phyloP scores from a whole-genome alignment of 2,329 filamentous ascomycete genomes.

The Zopfia rhizophila region DNA sequence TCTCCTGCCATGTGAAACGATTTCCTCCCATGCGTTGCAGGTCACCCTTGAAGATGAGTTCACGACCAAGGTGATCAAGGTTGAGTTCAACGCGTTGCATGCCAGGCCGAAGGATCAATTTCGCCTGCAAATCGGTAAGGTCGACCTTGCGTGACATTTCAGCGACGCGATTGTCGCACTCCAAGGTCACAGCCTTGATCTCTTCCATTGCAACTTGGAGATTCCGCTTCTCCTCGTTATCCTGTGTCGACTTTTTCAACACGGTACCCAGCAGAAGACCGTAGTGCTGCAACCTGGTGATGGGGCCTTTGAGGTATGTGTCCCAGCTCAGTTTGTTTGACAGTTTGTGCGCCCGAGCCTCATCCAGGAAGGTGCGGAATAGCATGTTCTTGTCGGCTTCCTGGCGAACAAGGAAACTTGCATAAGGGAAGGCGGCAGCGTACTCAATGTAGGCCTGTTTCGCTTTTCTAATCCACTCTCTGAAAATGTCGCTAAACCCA shows the following conservation, averaged over 20 bases:
- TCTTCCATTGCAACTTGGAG: constrained; percentile 87
- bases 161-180: constrained; percentile 91
- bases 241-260: constrained; percentile 81
- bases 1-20: constrained; percentile 92
- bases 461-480: constrained; percentile 98
- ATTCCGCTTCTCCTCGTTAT: constrained; percentile 90
- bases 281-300: constrained; percentile 92
- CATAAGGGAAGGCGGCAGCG: constrained; percentile 85
- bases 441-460: constrained; percentile 91
- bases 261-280: constrained; percentile 84
- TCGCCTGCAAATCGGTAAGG: constrained; percentile 83
- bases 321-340: constrained; percentile 91
- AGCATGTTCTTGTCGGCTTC: constrained; percentile 86
- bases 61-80: constrained; percentile 90
- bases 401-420: constrained; percentile 82
- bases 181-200: constrained; percentile 86
- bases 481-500: constrained; percentile 96
- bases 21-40: constrained; percentile 88
- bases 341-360: constrained; percentile 78
- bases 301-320: constrained; percentile 91
- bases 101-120: constrained; percentile 84
- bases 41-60: constrained; percentile 89
- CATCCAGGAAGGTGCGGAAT: constrained; percentile 87
- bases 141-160: constrained; percentile 93
- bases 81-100: constrained; percentile 89